Evolutionary conservation across 164 flowering plant genomes (phyloP).

Genomic region (Magnolia changhungtana): DNA sequence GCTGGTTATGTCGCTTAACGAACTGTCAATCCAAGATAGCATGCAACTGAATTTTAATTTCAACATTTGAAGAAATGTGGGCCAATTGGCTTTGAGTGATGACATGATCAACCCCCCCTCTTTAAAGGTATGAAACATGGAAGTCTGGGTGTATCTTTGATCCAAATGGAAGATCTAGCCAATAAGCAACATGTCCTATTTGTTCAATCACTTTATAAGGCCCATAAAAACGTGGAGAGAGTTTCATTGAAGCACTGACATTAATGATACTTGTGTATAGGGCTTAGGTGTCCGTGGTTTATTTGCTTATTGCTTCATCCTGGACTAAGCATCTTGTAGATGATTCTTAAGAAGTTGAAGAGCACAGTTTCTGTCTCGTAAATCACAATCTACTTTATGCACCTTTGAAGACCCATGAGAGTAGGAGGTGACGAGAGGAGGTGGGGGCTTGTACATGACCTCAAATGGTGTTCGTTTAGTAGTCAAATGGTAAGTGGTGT

Average conservation of each 20-base stretch:
- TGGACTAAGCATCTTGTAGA: conserved; percentile 1
- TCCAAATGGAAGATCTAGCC: neutral
- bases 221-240: neutral
- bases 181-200: neutral
- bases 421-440: neutral
- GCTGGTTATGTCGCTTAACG: neutral
- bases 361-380: neutral
- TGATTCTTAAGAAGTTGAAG: neutral
- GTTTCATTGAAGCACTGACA: too few species aligned
- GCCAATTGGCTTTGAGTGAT: neutral
- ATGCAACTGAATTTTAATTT: neutral
- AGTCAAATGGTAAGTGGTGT: neutral
- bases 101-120: neutral
- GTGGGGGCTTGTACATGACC: neutral
- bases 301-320: conserved; percentile 9
- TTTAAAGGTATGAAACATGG: conserved; percentile 7
- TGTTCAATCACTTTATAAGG: conserved; percentile 1
- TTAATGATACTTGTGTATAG: neutral
- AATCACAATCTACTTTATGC: neutral
- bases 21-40: neutral
- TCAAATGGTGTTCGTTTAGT: neutral
- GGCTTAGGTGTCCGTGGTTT: conserved; percentile 10
- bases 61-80: neutral
- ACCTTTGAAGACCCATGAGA: neutral
- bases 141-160: conserved; percentile 1